A percentile compares a stretch with the other conserved stretches of the same genome.
These are phyloP conservation scores for Solanum medicagineum DNA, from an alignment of 257 asterid species.

Conservation along the genomic window DNA sequence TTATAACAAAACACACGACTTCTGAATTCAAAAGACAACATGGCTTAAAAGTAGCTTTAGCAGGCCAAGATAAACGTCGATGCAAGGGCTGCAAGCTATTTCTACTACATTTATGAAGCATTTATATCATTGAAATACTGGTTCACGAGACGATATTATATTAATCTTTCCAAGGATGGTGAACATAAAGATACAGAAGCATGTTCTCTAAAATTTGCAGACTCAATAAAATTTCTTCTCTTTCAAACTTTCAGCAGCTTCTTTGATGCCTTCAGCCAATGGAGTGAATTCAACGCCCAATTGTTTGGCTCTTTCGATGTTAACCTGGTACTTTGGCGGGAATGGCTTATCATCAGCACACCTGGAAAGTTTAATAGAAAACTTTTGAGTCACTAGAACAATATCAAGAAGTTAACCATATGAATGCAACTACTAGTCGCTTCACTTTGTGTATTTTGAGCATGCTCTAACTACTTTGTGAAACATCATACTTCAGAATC, in stretches of 20 bases:
- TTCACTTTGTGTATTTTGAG: background rate
- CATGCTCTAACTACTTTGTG: background rate
- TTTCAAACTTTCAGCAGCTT: conserved; percentile 55
- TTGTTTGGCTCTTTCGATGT: conserved; percentile 38
- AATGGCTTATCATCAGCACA: conserved; percentile 62
- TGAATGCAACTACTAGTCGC: background rate
- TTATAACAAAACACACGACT: background rate
- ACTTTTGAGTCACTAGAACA: background rate
- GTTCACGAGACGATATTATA: background rate
- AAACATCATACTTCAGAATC: background rate
- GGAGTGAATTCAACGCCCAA: conserved; percentile 50
- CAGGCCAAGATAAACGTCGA: background rate
- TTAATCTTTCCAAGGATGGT: background rate
- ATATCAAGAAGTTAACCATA: background rate
- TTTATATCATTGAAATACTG: background rate
- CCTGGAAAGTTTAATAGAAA: conserved; percentile 14
- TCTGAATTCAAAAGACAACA: background rate
- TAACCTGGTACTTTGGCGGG: conserved; percentile 40
- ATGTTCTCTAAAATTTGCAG: background rate
- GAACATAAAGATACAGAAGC: background rate
- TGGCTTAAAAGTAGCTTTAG: background rate
- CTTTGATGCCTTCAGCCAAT: conserved; percentile 44
- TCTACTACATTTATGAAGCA: background rate
- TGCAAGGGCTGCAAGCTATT: background rate
- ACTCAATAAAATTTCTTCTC: conserved; percentile 29